These are phyloP conservation scores for Paecilomyces variotii DNA, from an alignment of 2,329 filamentous ascomycete genomes.

Conservation along the genomic window DNA sequence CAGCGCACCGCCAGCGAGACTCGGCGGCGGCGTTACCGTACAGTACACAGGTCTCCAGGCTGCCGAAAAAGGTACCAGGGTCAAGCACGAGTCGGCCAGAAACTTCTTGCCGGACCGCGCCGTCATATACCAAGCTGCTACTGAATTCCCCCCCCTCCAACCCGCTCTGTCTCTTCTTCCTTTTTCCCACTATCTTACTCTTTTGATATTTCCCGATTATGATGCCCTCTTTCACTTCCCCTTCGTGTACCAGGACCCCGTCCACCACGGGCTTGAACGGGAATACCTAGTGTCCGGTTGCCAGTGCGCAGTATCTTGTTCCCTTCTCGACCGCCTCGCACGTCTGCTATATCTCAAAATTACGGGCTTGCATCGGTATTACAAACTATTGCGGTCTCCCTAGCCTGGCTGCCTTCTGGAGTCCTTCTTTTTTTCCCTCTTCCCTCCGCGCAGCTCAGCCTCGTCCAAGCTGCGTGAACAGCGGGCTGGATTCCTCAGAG, in stretches of 20 bases:
- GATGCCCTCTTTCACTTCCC: slow-evolving; percentile 29
- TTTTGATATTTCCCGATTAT: slow-evolving; percentile 17
- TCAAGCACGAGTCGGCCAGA: slow-evolving; percentile 2
- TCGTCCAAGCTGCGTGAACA: neutral
- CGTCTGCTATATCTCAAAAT: slow-evolving; percentile 3
- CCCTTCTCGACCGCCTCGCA: slow-evolving; percentile 8
- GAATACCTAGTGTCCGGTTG: slow-evolving; percentile 24
- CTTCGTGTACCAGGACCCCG: slow-evolving; percentile 29
- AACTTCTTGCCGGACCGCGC: slow-evolving; percentile 21
- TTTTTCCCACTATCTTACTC: slow-evolving; percentile 12
- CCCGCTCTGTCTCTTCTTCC: slow-evolving; percentile 9
- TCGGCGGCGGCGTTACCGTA: neutral
- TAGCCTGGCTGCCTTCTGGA: slow-evolving; percentile 4
- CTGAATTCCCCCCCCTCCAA: slow-evolving; percentile 5
- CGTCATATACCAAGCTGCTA: slow-evolving; percentile 10
- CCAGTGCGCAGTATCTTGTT: slow-evolving; percentile 6
- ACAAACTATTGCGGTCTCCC: slow-evolving; percentile 2
- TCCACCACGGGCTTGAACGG: slow-evolving; percentile 39
- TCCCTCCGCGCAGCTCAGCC: neutral
- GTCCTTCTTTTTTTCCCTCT: neutral
- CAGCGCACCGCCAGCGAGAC: neutral
- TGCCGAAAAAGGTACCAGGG: slow-evolving; percentile 1
- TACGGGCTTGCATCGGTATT: slow-evolving; percentile 6
- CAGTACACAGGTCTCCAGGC: neutral
- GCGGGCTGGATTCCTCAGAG: neutral